A percentile compares a stretch with the other conserved stretches of the same genome.
These are phyloP conservation scores for Starmerella geochares DNA, from an alignment of 805 yeast species.

Conservation along the genomic window DNA sequence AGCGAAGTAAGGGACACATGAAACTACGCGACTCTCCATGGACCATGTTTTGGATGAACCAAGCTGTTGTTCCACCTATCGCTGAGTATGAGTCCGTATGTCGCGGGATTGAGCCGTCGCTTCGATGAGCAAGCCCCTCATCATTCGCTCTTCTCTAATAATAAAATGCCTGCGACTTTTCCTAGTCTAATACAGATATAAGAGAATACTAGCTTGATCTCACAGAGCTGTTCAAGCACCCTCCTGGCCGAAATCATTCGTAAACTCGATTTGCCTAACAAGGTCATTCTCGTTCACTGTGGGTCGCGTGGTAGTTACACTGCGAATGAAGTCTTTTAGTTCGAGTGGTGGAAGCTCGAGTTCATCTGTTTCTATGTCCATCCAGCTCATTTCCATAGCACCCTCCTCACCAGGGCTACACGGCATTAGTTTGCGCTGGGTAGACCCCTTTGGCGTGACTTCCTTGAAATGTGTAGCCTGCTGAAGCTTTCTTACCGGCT, in stretches of 20 bases:
- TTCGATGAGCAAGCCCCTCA: conserved; percentile 10
- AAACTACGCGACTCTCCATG: conserved; percentile 37
- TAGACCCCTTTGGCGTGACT: conserved; percentile 28
- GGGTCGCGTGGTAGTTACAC: conserved; percentile 83
- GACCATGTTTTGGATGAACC: conserved; percentile 40
- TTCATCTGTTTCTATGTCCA: conserved; percentile 81
- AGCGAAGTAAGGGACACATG: conserved; percentile 66
- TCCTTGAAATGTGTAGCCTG: conserved; percentile 89
- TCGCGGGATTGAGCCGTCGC: conserved; percentile 48
- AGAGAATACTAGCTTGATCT: too few species aligned
- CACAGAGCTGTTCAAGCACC: conserved; percentile 48
- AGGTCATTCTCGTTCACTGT: conserved; percentile 85
- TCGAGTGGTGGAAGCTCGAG: conserved; percentile 81
- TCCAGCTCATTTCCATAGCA: conserved; percentile 87
- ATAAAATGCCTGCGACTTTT: too few species aligned
- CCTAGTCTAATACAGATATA: too few species aligned
- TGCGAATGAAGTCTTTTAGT: conserved; percentile 84
- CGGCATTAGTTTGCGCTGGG: conserved; percentile 53
- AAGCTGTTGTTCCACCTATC: conserved; percentile 30
- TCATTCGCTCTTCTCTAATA: not conserved
- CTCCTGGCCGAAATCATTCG: conserved; percentile 93
- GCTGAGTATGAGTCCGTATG: conserved; percentile 48
- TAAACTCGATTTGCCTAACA: conserved; percentile 72
- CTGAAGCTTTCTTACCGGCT: conserved; percentile 91
- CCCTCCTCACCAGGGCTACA: conserved; percentile 93